Evolutionary conservation across 345 rosid genomes (phyloP).

Genomic region (Corymbia maculata): DNA sequence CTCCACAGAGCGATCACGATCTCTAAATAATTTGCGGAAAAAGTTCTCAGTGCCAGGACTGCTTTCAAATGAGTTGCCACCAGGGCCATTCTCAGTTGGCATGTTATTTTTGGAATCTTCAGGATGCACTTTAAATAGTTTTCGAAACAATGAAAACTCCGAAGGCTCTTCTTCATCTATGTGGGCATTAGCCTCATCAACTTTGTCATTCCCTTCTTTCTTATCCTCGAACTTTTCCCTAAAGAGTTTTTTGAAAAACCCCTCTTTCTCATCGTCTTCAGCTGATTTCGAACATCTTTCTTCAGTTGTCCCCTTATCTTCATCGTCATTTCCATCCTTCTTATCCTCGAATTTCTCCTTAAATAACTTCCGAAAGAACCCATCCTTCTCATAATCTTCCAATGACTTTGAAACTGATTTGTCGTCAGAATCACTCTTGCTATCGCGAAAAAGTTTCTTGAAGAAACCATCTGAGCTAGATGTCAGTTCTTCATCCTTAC

Average conservation of each 20-base stretch:
- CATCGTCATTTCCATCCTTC: slow-evolving; percentile 56
- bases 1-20: slow-evolving; percentile 88
- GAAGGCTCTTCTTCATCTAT: slow-evolving; percentile 80
- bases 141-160: slow-evolving; percentile 70
- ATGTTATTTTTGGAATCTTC: slow-evolving; percentile 57
- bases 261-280: slow-evolving; percentile 89
- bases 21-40: slow-evolving; percentile 94
- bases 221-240: slow-evolving; percentile 81
- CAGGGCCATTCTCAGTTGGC: slow-evolving; percentile 45
- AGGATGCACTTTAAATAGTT: slow-evolving; percentile 89
- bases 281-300: slow-evolving; percentile 49
- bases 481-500: slow-evolving; percentile 58
- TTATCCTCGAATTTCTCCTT: slow-evolving; percentile 75
- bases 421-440: slow-evolving; percentile 47
- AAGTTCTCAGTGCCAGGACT: slow-evolving; percentile 95
- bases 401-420: slow-evolving; percentile 34
- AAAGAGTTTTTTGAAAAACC: slow-evolving; percentile 74
- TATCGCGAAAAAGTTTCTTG: slow-evolving; percentile 60
- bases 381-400: slow-evolving; percentile 80
- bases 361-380: slow-evolving; percentile 76
- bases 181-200: slow-evolving; percentile 33
- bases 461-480: slow-evolving; percentile 74
- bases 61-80: slow-evolving; percentile 55
- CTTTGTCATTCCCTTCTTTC: slow-evolving; percentile 60
- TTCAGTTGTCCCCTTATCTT: slow-evolving; percentile 18